Conservation (phyloP, 345 rosid species). For the Bruguiera parviflora region DNA sequence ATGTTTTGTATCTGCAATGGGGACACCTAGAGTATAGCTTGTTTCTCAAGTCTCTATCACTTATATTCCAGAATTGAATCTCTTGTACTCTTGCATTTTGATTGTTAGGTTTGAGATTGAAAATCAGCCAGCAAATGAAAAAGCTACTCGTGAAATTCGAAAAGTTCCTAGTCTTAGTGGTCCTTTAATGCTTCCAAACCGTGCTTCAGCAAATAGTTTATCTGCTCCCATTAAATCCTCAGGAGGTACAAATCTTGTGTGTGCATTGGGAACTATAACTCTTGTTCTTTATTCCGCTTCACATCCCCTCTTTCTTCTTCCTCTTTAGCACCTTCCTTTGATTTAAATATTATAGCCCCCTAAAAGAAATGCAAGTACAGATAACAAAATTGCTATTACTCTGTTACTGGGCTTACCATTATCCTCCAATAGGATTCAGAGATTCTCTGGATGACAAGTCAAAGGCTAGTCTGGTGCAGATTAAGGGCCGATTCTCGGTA, state of each 20-base stretch:
- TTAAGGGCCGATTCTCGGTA: slow-evolving; percentile 95
- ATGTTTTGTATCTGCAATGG: no score
- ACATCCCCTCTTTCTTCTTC: not conserved
- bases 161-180: slow-evolving; percentile 94
- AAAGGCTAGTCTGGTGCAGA: slow-evolving; percentile 87
- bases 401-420: not conserved
- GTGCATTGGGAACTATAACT: slow-evolving; percentile 8
- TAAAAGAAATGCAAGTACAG: not conserved
- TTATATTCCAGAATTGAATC: slow-evolving; percentile 11
- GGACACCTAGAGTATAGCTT: no score
- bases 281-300: not conserved
- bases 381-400: not conserved
- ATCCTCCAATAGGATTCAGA: slow-evolving; percentile 58
- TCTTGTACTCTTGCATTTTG: slow-evolving; percentile 6
- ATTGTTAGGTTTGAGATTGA: slow-evolving; percentile 64
- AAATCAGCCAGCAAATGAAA: slow-evolving; percentile 42
- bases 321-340: not conserved
- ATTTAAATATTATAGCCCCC: not conserved
- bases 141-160: slow-evolving; percentile 42
- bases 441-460: slow-evolving; percentile 92
- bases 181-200: slow-evolving; percentile 85
- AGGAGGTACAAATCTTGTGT: slow-evolving; percentile 49
- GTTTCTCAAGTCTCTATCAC: no score
- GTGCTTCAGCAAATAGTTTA: slow-evolving; percentile 96
- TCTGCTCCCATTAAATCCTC: slow-evolving; percentile 97